phyloP scores from a whole-genome alignment of 2,329 filamentous ascomycete species.

The Chrysoporthe cubensis region DNA sequence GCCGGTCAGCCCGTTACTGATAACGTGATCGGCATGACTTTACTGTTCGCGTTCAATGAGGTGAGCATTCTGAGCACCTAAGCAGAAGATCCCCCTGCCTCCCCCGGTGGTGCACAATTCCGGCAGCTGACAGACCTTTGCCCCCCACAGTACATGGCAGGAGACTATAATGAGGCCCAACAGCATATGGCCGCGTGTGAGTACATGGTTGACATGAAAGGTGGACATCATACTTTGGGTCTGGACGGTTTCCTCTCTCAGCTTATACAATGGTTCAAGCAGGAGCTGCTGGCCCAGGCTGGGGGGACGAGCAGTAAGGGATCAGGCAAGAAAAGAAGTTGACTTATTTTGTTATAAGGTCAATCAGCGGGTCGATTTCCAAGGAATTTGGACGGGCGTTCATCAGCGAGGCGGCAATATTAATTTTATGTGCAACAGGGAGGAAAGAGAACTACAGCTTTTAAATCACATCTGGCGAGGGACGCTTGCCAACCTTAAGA shows the following conservation, averaged over 20 bases:
- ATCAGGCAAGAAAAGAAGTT: not conserved
- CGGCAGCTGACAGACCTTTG: not conserved
- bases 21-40: conserved; percentile 2
- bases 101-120: too few relatives aligned
- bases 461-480: not conserved
- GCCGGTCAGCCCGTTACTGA: conserved; percentile 11
- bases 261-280: conserved; percentile 12
- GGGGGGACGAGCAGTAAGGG: not conserved
- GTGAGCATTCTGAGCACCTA: conserved; percentile 3
- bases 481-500: not conserved
- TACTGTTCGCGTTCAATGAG: conserved; percentile 23
- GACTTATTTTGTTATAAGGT: not conserved
- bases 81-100: too few relatives aligned
- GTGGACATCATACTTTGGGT: conserved; percentile 15
- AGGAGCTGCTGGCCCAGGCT: conserved; percentile 11
- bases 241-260: conserved; percentile 30
- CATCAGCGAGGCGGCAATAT: not conserved
- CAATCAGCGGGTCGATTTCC: not conserved
- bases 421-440: not conserved
- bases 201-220: conserved; percentile 17
- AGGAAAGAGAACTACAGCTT: not conserved
- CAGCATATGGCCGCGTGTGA: conserved; percentile 19
- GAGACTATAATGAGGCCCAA: not conserved
- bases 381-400: not conserved
- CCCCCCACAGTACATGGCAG: conserved; percentile 13